Evolutionary conservation across 1,284 basidiomycete species (phyloP), one percentile per base, ranked within the genome.

Genomic region (Ustilago shanxiensis): DNA sequence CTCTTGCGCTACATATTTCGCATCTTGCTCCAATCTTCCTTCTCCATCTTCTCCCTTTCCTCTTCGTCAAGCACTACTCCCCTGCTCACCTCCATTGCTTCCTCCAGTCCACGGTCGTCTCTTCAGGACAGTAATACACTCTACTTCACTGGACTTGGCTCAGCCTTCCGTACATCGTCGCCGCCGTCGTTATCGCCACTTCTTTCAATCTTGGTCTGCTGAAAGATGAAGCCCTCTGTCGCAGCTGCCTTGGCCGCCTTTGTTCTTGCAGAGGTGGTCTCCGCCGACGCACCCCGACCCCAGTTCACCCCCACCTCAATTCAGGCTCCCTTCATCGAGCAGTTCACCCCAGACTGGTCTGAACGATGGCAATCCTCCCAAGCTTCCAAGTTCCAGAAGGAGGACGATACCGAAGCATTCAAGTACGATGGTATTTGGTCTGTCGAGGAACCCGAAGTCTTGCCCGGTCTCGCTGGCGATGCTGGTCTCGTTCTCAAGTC

Each of bases 371-470:
- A 93, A 65, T 91, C 95, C 41, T 98, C 95, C 8, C 92, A 95
- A 86, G 96, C 97, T 26, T 98, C 95, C 83, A 98, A 98, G 90
- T 95, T 83, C 64, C 84, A 85, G 66, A 74, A 67, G 60, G 78
- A 79, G 47, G 63, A 59, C 55, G 80, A 75, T 60, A 76, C 77
- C 56, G 83, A 85, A 50, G 83, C 81, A 50, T 97, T 95, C 89
- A 94, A 93, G 86, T 98, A 98, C 87, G 94, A 97, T 83, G 97
- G 97, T 85, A 91, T 95, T 86, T 99, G 97, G 97, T 90, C 91
- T 80, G 94, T 98, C 81, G 95, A 99, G 88, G 94, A 95, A 73
- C 91, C 95, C 59, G 87, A 90, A 60, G 91, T 95, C 81, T 89
- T 87, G 83, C 89, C 89, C 22, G 85, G 89, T 87, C 59, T 87